phyloP scores from a whole-genome alignment of 257 asterid species.

The Hygrophila difformis region DNA sequence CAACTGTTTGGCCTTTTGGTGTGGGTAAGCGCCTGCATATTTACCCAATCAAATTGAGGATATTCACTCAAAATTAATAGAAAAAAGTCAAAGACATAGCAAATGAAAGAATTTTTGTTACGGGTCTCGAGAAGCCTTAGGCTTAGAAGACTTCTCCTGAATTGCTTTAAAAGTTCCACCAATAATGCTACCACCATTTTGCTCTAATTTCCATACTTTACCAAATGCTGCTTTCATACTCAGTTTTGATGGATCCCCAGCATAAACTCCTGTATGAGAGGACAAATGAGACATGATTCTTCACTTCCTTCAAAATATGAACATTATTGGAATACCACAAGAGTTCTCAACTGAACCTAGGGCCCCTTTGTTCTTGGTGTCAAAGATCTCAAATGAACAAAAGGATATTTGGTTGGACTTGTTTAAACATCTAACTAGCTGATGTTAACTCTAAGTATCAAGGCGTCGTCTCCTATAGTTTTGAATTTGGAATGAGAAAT shows the following conservation, averaged over 20 bases:
- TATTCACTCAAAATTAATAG: constrained; percentile 12
- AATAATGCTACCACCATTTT: constrained; percentile 88
- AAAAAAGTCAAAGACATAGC: constrained; percentile 19
- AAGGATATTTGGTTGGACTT: constrained; percentile 1
- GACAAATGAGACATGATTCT: neutral
- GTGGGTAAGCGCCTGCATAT: constrained; percentile 75
- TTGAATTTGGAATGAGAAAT: neutral
- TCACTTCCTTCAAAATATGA: neutral
- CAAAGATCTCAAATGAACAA: neutral
- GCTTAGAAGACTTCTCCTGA: constrained; percentile 41
- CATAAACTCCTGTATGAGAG: constrained; percentile 69
- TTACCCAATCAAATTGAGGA: constrained; percentile 20
- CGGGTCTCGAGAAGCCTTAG: constrained; percentile 80
- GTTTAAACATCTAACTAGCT: neutral
- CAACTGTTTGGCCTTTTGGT: constrained; percentile 97
- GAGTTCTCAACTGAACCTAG: constrained; percentile 1
- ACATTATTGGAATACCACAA: constrained; percentile 1
- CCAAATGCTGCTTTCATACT: constrained; percentile 99
- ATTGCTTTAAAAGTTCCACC: constrained; percentile 89
- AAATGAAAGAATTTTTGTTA: constrained; percentile 26
- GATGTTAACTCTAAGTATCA: neutral
- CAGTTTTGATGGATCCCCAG: constrained; percentile 92
- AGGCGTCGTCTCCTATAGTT: neutral
- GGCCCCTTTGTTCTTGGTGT: constrained; percentile 2
- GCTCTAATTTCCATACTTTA: constrained; percentile 94